phyloP scores from a whole-genome alignment of 306 rosid genomes.

The Lablab purpureus region DNA sequence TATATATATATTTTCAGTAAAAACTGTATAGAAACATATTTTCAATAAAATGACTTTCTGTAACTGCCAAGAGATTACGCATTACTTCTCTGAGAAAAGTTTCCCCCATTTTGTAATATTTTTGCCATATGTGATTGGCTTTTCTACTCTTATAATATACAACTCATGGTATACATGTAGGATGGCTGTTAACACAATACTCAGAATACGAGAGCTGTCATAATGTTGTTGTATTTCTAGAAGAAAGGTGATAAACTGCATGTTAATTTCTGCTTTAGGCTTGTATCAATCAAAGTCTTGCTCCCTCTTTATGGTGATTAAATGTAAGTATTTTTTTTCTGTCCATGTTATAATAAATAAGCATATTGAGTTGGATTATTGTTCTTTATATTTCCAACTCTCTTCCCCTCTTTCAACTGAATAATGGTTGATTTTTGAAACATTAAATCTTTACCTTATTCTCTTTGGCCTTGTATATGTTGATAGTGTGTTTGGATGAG shows the following conservation, averaged over 20 bases:
- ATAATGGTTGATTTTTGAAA: not conserved
- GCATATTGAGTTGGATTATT: not conserved
- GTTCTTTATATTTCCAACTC: not conserved
- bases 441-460: constrained; percentile 17
- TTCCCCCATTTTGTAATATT: not conserved
- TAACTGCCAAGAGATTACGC: not conserved
- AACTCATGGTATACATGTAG: not conserved
- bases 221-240: not conserved
- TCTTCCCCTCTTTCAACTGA: not conserved
- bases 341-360: not conserved
- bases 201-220: not conserved
- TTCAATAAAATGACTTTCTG: not conserved
- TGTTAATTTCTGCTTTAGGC: constrained; percentile 32
- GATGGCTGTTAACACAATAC: constrained; percentile 19
- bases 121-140: not conserved
- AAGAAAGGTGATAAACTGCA: constrained; percentile 4
- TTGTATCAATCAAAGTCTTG: constrained; percentile 15
- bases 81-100: no score
- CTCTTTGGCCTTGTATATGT: constrained; percentile 16
- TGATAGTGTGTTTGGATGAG: no score
- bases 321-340: constrained; percentile 29
- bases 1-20: not conserved
- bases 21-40: not conserved
- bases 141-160: constrained; percentile 2
- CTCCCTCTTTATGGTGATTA: constrained; percentile 1